Percentiles rank a stretch among this genome's conserved stretches.
Evolutionary conservation across 2,329 filamentous ascomycete species (phyloP).

Genomic region (Cercospora zeina): DNA sequence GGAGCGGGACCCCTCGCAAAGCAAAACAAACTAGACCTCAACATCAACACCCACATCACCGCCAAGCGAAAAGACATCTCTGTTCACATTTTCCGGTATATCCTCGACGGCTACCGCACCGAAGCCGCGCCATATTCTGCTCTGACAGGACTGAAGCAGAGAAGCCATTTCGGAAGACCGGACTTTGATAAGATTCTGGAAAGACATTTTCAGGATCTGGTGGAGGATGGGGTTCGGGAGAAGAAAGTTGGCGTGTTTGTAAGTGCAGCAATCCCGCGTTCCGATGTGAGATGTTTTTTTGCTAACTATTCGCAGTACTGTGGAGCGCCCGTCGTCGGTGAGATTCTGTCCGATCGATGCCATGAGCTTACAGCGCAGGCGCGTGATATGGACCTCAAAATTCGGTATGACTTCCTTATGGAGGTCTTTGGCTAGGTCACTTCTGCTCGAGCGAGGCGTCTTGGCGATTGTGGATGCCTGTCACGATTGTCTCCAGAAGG

Average conservation of each 20-base stretch:
- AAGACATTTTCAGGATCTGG: constrained; percentile 57
- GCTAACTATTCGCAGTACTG: constrained; percentile 47
- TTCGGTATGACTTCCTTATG: constrained; percentile 60
- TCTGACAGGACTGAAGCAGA: constrained; percentile 56
- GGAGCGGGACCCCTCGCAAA: constrained; percentile 42
- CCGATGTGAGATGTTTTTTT: not conserved
- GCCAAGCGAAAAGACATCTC: constrained; percentile 56
- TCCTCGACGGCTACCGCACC: constrained; percentile 59
- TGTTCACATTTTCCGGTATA: constrained; percentile 57
- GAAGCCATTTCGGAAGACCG: constrained; percentile 57
- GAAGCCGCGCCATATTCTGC: constrained; percentile 54
- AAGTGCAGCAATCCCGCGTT: constrained; percentile 45
- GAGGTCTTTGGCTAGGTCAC: constrained; percentile 56
- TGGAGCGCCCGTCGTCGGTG: constrained; percentile 57
- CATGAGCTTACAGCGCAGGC: constrained; percentile 53
- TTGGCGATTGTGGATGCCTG: not conserved
- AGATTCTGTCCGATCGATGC: constrained; percentile 58
- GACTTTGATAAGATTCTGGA: constrained; percentile 57
- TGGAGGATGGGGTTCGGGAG: constrained; percentile 41
- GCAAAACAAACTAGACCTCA: constrained; percentile 50
- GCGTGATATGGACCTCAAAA: constrained; percentile 53
- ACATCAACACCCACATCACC: constrained; percentile 59
- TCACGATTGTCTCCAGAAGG: too few relatives aligned
- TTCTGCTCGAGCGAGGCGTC: not conserved
- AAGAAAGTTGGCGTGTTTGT: constrained; percentile 38